Evolutionary conservation across 768 basidiomycete species (phyloP).

Genomic region (Boletales sp.): DNA sequence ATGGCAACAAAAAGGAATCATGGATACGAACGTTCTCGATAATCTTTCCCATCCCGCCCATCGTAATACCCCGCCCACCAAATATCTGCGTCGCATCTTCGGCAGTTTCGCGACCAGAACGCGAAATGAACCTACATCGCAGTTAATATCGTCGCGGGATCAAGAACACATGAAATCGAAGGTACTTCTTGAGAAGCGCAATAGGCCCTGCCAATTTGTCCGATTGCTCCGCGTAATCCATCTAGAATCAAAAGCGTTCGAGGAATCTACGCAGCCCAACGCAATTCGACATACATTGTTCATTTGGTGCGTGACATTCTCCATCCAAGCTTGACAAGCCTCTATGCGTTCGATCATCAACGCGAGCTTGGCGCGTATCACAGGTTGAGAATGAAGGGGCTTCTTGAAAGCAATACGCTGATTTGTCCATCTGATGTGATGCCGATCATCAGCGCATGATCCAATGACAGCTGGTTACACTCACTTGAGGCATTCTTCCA

Average conservation of each 20-base stretch:
- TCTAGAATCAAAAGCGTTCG: slow-evolving; percentile 41
- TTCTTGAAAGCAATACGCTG: slow-evolving; percentile 92
- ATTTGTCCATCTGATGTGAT: slow-evolving; percentile 68
- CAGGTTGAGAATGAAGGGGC: slow-evolving; percentile 75
- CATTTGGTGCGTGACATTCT: slow-evolving; percentile 90
- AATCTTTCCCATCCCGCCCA: slow-evolving; percentile 81
- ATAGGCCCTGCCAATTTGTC: slow-evolving; percentile 86
- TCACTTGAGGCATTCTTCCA: slow-evolving; percentile 90
- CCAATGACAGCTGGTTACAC: background rate
- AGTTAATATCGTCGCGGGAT: slow-evolving; percentile 2
- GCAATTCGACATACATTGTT: slow-evolving; percentile 55
- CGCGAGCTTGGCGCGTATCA: slow-evolving; percentile 85
- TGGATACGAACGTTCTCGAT: slow-evolving; percentile 66
- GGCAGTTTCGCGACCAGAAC: slow-evolving; percentile 47
- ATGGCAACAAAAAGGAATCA: too few relatives aligned
- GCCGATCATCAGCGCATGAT: slow-evolving; percentile 2
- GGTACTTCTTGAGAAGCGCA: slow-evolving; percentile 84
- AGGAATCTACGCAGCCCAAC: background rate
- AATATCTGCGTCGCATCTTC: slow-evolving; percentile 82
- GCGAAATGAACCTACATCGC: slow-evolving; percentile 57
- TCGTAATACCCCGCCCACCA: slow-evolving; percentile 84
- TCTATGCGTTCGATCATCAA: slow-evolving; percentile 90
- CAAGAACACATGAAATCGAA: background rate
- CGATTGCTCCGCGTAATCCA: slow-evolving; percentile 83
- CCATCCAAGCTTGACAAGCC: slow-evolving; percentile 83